Conservation (phyloP, 2,329 filamentous ascomycete genomes). For the Akanthomyces muscarius region DNA sequence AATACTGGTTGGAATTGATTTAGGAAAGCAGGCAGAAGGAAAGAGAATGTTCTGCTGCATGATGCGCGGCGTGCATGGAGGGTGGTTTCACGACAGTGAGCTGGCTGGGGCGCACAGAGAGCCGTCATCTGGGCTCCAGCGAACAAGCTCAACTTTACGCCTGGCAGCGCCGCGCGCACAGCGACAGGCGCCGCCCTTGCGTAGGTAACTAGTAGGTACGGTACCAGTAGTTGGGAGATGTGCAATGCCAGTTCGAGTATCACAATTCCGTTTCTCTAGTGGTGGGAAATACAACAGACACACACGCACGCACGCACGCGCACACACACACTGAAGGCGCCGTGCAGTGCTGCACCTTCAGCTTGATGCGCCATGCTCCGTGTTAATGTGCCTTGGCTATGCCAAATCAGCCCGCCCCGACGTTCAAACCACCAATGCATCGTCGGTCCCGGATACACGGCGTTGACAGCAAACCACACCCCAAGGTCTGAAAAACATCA, state of each 20-base stretch:
- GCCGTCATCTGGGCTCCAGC: not conserved
- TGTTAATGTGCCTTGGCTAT: not conserved
- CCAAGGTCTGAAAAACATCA: not conserved
- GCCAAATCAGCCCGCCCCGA: not conserved
- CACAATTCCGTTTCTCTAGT: not conserved
- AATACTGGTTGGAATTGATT: too few species aligned
- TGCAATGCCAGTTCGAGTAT: not conserved
- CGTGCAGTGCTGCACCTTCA: not conserved
- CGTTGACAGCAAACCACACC: not conserved
- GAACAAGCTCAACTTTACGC: constrained; percentile 15
- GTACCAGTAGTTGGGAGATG: not conserved
- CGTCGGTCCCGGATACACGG: not conserved
- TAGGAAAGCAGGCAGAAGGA: not conserved
- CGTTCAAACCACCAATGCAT: too few species aligned
- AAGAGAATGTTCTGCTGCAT: not conserved
- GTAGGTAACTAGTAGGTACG: not conserved
- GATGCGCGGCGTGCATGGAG: not conserved
- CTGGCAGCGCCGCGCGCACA: not conserved
- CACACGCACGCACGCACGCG: too few species aligned
- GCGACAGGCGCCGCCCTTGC: not conserved
- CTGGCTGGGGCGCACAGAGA: not conserved
- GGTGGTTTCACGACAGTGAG: constrained; percentile 10
- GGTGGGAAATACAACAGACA: not conserved
- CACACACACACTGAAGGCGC: not conserved
- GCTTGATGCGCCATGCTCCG: not conserved